These are phyloP conservation scores for Phytophthora cryptogea DNA, from an alignment of 352 stramenopile species.

Conservation along the genomic window DNA sequence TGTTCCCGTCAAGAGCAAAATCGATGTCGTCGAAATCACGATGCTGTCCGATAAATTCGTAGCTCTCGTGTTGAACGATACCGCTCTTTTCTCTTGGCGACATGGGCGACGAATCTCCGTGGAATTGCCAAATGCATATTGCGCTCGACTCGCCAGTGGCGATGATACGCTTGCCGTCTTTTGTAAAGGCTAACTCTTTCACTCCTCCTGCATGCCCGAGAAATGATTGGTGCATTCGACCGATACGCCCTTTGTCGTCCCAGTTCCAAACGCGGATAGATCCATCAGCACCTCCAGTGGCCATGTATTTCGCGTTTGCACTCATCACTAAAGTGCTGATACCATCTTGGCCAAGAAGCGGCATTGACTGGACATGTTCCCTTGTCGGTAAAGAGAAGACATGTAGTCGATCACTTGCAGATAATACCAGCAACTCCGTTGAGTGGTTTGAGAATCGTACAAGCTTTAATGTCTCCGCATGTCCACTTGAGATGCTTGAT, in stretches of 20 bases:
- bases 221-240: slow-evolving; percentile 66
- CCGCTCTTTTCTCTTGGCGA: slow-evolving; percentile 19
- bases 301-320: slow-evolving; percentile 70
- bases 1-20: neutral
- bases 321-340: slow-evolving; percentile 58
- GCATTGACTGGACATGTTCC: slow-evolving; percentile 55
- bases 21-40: neutral
- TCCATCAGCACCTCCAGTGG: slow-evolving; percentile 54
- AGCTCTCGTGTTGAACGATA: neutral
- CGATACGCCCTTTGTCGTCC: slow-evolving; percentile 48
- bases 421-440: slow-evolving; percentile 56
- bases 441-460: slow-evolving; percentile 52
- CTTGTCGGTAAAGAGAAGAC: slow-evolving; percentile 50
- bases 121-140: slow-evolving; percentile 67
- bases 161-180: slow-evolving; percentile 44
- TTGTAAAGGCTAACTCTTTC: slow-evolving; percentile 45
- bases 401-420: slow-evolving; percentile 51
- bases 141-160: slow-evolving; percentile 47
- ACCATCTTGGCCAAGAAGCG: slow-evolving; percentile 51
- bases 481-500: neutral
- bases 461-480: slow-evolving; percentile 39
- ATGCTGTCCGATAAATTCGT: neutral
- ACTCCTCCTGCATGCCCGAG: slow-evolving; percentile 46
- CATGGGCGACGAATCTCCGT: slow-evolving; percentile 37
- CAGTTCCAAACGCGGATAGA: slow-evolving; percentile 72